A percentile compares a stretch with the other conserved stretches of the same genome.
These are phyloP conservation scores for Magnaporthiopsis rhizophila DNA, from an alignment of 2,329 filamentous ascomycete species.

Conservation along the genomic window DNA sequence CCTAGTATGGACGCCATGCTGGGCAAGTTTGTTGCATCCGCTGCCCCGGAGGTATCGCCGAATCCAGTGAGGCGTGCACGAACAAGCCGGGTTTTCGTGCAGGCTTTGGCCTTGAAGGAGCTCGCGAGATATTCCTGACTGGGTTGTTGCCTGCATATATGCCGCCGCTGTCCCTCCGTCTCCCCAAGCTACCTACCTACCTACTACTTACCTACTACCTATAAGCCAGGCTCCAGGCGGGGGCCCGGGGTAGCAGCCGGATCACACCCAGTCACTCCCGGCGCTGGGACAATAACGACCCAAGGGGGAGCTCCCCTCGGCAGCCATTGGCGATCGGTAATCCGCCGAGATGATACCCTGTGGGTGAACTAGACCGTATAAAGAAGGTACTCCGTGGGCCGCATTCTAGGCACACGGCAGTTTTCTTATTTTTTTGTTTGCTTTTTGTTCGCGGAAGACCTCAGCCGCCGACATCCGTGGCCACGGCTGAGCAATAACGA, in stretches of 20 bases:
- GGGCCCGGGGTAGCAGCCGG: no score
- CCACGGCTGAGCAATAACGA: background rate
- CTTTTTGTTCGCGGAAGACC: background rate
- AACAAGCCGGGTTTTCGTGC: no score
- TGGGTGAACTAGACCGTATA: background rate
- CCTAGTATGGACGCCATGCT: background rate
- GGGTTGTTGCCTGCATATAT: no score
- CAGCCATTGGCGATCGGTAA: background rate
- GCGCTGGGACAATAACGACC: background rate
- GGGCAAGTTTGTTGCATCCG: background rate
- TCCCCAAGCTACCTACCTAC: no score
- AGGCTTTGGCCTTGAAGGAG: background rate
- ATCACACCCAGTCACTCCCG: background rate
- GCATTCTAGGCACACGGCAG: no score
- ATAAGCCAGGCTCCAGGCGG: no score
- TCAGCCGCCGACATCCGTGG: background rate
- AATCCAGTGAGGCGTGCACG: background rate
- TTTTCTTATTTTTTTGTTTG: background rate
- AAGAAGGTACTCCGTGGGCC: background rate
- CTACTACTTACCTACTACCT: no score
- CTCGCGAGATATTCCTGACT: background rate
- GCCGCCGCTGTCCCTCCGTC: no score
- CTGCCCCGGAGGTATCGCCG: background rate
- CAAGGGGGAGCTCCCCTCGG: no score
- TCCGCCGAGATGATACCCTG: background rate